Base-by-base conservation (phyloP, 2,329 filamentous ascomycete species). In the Diatrype stigma region DNA sequence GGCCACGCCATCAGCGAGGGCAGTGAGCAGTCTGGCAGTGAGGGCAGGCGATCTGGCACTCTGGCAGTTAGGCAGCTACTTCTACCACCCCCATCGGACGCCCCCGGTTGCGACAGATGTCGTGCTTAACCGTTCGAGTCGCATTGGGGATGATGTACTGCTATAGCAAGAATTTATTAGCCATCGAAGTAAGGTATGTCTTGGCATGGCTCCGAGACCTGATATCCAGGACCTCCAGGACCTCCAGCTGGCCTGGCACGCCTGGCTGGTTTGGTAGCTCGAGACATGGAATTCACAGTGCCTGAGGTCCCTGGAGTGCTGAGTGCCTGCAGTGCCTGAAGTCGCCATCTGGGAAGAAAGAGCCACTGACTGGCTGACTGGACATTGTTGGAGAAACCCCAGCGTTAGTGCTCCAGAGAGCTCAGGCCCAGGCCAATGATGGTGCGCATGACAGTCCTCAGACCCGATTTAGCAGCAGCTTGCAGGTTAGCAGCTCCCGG, bases 41-140 rank as follows among this genome's bases (percentile, higher is more conserved):
- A n/a, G n/a, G n/a, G n/a, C n/a, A n/a, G n/a, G n/a, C n/a, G n/a
- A n/a, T n/a, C n/a, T n/a, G n/a, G n/a, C n/a, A n/a, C n/a, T n/a
- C n/a, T n/a, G n/a, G n/a, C n/a, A n/a, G 60, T 57, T 63, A 63
- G 47, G 23, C 32, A 45, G 46, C 46, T 60, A 63, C 60, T 45
- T 45, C 26, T 3, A 12, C n/a, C n/a, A 30, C 10, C 26, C 26
- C 26, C 26, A n/a, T n/a, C 35, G 34, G 21, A 34, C 47, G 49
- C 12, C 44, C 14, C 28, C 14, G 22, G 22, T 37, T 54, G 58
- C 51, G 51, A 42, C 7, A 44, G 48, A 19, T 32, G 16, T 49
- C 51, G 52, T n/a, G 22, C 22, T 28, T 44, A 11, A 37, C 12
- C n/a, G 34, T 37, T 16, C 34, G 50, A 49, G 45, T 42, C 37